Evolutionary conservation across 2,329 filamentous ascomycete species (phyloP), one percentile per base, ranked within the genome.

Genomic region (Neofusicoccum cordaticola): DNA sequence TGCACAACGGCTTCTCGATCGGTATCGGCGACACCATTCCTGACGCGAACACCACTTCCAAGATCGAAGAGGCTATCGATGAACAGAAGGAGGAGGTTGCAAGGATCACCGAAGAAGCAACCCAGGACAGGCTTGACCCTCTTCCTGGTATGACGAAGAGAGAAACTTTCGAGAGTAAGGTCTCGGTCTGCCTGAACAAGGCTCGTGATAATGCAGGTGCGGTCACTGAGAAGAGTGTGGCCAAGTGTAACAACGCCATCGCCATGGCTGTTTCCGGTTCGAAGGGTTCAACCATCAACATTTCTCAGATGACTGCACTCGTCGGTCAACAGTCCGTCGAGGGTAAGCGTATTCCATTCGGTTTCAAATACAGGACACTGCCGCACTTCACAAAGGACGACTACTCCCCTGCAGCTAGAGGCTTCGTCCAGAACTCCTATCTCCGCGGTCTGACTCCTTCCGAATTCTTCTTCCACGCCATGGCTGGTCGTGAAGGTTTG

Each of bases 381-480:
- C 95, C 95, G 2, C 95, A 99, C 79, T 99, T 99, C 79, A 97
- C 95, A 69, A 99, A 99, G 83, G 96, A 99, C 72, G 96, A 99
- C 77, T 99, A 98, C 78, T 98, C 94, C 19, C 93, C 95, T 11
- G 93, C 97, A 76, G 94, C 95, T 51, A 90, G 95, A 81, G 95
- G 95, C 47, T 99, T 99, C 74, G 95, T 99, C 19, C 95, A 99
- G 79, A 99, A 99, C 80, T 99, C 95, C 0, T 99, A 99, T 72
- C 86, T 99, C 12, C 91, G 95, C 83, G 95, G 95, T 64, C 82
- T 99, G 66, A 99, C 96, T 0, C 95, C 95, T 0, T 90, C 91
- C 0, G 95, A 99, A 71, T 99, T 99, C 81, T 99, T 97, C 83
- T 99, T 99, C 85, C 95, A 99, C 86, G 95, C 95, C 75, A 99